Base-by-base conservation (phyloP, 495 filamentous ascomycete species). In the Penicillium tannophilum region DNA sequence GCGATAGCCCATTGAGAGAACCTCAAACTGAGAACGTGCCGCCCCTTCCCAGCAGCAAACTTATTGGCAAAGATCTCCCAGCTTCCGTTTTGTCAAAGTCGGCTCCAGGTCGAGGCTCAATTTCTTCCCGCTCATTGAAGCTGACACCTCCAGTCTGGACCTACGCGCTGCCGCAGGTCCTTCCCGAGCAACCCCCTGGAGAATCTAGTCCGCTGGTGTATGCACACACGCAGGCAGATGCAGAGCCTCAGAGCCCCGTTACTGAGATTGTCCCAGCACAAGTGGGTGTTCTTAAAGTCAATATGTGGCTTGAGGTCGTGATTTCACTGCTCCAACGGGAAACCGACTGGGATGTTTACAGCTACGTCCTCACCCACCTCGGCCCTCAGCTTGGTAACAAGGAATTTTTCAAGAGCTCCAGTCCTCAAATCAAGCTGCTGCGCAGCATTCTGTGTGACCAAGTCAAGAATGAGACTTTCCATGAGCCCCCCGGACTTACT, bases 311-410 rank as follows among this genome's bases (percentile, higher is more conserved):
- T 16, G 88, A 94, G 51, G 76, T 83, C 9, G 73, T 96, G 39
- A 83, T 93, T 39, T 82, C 81, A 3, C 74, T 96, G 19, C 75
- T 99, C 31, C 86, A 90, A 62, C 78, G 89, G 42, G 89, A 88
- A 47, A 84, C 84, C 30, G 89, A 97, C 52, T 99, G 95, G 95
- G 92, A 98, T 71, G 76, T 96, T 2, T 96, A 96, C 79, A 93
- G 90, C 73, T 97, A 91, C 68, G 82, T 94, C 30, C 79, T 98
- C 12, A 88, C 90, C 12, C 90, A 97, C 68, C 75, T 97, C n/a
- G 87, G 90, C 12, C 87, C 88, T 24, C 93, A 97, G 65, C 81
- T 99, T 35, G 87, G 87, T 65, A 98, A 98, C 66, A 90, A 91
- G 61, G 85, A 89, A n/a, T 76, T 97, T 7, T 97, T 97, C 72